phyloP scores from a whole-genome alignment of 2,329 filamentous ascomycete genomes.

The Epichloe sp. region DNA sequence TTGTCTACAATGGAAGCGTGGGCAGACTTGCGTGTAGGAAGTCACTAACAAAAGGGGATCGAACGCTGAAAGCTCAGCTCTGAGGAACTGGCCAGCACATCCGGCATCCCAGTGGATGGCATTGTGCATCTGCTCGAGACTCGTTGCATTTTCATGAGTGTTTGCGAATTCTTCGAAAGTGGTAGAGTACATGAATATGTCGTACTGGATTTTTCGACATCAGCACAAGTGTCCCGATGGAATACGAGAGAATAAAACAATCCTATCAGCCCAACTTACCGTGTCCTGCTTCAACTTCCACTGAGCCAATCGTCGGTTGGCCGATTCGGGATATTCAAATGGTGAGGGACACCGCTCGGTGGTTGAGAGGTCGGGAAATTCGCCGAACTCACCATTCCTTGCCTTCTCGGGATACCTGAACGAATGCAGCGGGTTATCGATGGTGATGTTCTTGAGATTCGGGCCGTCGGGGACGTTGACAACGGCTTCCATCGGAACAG shows the following conservation, averaged over 20 bases:
- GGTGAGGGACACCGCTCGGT: constrained; percentile 28
- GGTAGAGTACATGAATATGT: constrained; percentile 23
- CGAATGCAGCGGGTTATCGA: constrained; percentile 39
- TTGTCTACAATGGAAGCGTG: neutral
- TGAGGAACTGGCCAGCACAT: constrained; percentile 29
- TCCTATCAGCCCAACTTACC: constrained; percentile 17
- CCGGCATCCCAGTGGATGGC: constrained; percentile 26
- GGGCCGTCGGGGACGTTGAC: constrained; percentile 28
- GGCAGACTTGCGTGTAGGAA: neutral
- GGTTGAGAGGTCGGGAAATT: constrained; percentile 11
- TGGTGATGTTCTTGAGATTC: constrained; percentile 15
- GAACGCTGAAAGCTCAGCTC: constrained; percentile 28
- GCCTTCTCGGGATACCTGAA: constrained; percentile 34
- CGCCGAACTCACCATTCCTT: constrained; percentile 23
- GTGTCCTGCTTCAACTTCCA: constrained; percentile 27
- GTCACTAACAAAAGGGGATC: constrained; percentile 29
- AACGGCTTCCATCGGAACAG: constrained; percentile 19
- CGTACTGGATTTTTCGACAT: constrained; percentile 20
- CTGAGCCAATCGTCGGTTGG: constrained; percentile 21
- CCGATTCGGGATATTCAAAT: constrained; percentile 25
- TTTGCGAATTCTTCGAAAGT: constrained; percentile 23
- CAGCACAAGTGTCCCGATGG: neutral
- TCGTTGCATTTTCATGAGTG: constrained; percentile 21
- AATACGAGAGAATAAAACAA: neutral
- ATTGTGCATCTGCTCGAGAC: constrained; percentile 31